Evolutionary conservation across 2,329 filamentous ascomycete species (phyloP).

Genomic region (Trichophyton benhamiae): DNA sequence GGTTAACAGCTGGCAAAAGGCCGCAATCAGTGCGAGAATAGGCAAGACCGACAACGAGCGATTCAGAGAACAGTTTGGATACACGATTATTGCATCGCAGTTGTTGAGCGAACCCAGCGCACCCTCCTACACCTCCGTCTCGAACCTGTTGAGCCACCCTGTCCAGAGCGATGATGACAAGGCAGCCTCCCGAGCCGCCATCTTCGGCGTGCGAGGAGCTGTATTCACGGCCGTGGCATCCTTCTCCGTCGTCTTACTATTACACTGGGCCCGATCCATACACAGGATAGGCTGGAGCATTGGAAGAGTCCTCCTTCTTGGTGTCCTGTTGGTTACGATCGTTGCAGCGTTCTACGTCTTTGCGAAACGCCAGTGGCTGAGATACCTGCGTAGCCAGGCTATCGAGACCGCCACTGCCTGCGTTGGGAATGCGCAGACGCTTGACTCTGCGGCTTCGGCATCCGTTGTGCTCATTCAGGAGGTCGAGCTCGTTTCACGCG

Average conservation of each 20-base stretch:
- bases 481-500: constrained; percentile 86
- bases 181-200: constrained; percentile 24
- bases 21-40: constrained; percentile 48
- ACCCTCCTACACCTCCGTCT: constrained; percentile 29
- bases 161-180: constrained; percentile 21
- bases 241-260: constrained; percentile 51
- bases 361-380: constrained; percentile 67
- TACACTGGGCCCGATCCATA: constrained; percentile 58
- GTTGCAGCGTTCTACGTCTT: constrained; percentile 56
- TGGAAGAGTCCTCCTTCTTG: constrained; percentile 28
- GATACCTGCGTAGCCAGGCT: constrained; percentile 62
- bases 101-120: constrained; percentile 55
- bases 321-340: constrained; percentile 39
- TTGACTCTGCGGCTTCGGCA: constrained; percentile 64
- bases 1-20: constrained; percentile 32
- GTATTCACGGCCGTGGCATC: constrained; percentile 51
- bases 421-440: constrained; percentile 62
- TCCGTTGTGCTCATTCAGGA: constrained; percentile 78
- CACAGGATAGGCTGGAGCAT: constrained; percentile 33
- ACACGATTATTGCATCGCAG: constrained; percentile 84
- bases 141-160: constrained; percentile 22
- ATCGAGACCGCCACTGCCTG: constrained; percentile 57
- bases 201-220: constrained; percentile 52
- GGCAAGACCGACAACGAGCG: constrained; percentile 67
- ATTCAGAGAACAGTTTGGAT: constrained; percentile 86